Evolutionary conservation across 2,329 filamentous ascomycete species (phyloP).

Genomic region (Fusarium equiseti): DNA sequence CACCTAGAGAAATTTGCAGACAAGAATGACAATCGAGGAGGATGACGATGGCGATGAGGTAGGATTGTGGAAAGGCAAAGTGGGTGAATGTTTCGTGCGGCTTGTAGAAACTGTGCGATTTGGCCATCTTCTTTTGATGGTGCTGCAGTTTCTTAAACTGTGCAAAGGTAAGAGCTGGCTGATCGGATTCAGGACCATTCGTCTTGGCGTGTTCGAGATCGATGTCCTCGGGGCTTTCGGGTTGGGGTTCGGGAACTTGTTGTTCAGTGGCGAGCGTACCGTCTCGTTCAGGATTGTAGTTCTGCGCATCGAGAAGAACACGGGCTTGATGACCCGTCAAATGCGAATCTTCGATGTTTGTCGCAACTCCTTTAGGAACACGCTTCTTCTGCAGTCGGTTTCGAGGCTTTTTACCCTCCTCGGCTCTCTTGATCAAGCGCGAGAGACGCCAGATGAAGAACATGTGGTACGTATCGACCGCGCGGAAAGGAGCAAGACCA

Average conservation of each 20-base stretch:
- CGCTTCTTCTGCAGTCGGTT: constrained; percentile 38
- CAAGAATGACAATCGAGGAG: constrained; percentile 83
- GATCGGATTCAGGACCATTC: constrained; percentile 58
- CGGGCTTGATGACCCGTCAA: constrained; percentile 42
- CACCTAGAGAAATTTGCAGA: constrained; percentile 83
- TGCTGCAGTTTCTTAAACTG: constrained; percentile 79
- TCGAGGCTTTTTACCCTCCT: constrained; percentile 61
- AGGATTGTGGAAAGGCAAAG: constrained; percentile 78
- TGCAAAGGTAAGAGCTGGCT: constrained; percentile 71
- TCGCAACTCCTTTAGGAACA: constrained; percentile 21
- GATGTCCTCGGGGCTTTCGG: constrained; percentile 51
- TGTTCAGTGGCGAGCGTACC: constrained; percentile 31
- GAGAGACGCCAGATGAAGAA: constrained; percentile 80
- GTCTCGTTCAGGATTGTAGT: constrained; percentile 24
- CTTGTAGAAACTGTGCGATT: constrained; percentile 90
- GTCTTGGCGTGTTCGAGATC: constrained; percentile 57
- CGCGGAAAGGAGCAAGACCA: constrained; percentile 79
- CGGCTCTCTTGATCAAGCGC: constrained; percentile 55
- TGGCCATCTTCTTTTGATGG: constrained; percentile 83
- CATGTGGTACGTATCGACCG: constrained; percentile 90
- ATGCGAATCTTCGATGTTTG: constrained; percentile 7
- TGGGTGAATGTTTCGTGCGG: constrained; percentile 88
- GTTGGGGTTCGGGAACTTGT: constrained; percentile 54
- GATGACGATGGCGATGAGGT: constrained; percentile 82
- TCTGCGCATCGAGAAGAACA: constrained; percentile 28